Evolutionary conservation across 345 rosid genomes (phyloP), one percentile per base, ranked within the genome.

Genomic region (Lepidium aucheri): DNA sequence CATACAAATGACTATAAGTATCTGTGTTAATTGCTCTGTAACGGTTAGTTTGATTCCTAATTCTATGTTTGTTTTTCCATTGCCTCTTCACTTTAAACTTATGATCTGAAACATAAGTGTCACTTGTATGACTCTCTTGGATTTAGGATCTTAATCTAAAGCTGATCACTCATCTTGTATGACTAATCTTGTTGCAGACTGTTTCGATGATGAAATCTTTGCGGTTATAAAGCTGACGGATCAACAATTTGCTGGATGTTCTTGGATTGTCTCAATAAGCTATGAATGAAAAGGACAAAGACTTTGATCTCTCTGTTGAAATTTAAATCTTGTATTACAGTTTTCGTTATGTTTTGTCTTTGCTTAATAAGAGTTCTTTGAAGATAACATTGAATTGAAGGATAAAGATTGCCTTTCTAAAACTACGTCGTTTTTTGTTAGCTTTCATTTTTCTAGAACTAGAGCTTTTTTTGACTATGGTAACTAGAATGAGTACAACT

Each of bases 191-290:
- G 39, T 44, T 70, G 74, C 55, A 70, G 68, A 62, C 20, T 42
- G 74, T 22, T 60, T 34, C 38, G 33, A 42, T 70, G 20, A 28
- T 42, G 45, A 51, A 70, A 70, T 28, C 0, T 28, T 64, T 26
- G 58, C 30, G 18, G 52, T n/a, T 63, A 18, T 46, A 55, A 34
- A 62, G 44, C 43, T 46, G 43, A 45, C 36, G 35, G 40, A 12
- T 53, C 62, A 35, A 38, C 18, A 55, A 8, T 43, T 10, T 44
- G 26, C 38, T 2, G 4, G 4, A 13, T 33, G 17, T 46, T 47
- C 30, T 56, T 63, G 53, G 35, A 12, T 36, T 62, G 15, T 60
- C 38, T 28, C 33, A 61, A 53, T 70, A 61, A 70, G 58, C 38
- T 63, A 64, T 71, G 45, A 33, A 36, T 71, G 52, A 40, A 45